Evolutionary conservation across 768 basidiomycete genomes (phyloP), one percentile per base, ranked within the genome.

Genomic region (Psilocybe cubensis): DNA sequence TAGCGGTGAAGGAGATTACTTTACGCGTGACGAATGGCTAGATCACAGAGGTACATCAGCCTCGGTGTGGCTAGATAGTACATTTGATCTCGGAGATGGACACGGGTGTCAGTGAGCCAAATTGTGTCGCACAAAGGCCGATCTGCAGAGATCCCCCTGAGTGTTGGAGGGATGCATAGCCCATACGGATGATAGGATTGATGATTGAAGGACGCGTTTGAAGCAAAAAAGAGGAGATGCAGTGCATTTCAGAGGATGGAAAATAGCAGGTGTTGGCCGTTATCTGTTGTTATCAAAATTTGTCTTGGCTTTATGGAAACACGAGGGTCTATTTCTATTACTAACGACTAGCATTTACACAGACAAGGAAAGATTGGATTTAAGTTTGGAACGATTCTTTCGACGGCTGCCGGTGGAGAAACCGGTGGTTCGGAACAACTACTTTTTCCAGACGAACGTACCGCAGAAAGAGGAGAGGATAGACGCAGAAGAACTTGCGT

Each of bases 381-480:
- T 70, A 27, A 87, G 85, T 63, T 78, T 91, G 74, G 83, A 80
- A 60, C 81, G 88, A 48, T 92, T 87, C 76, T 89, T 92, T 77
- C 80, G 76, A 62, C 81, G 85, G 48, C 68, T 92, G 64, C 60
- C 82, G 24, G 77, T 88, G 43, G 84, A 88, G 68, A 86, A 88
- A 68, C 85, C 89, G 7, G 85, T 92, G 47, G 70, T 79, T 56
- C 83, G 91, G 49, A 87, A 87, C 72, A 92, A 92, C 70, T 91
- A 87, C 70, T 74, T 74, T 58, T 61, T 77, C 38, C 76, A 79
- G 63, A 63, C 71, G 42, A 59, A 59, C 48, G 46, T 21, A 17
- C 24, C 33, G 25, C 56, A 56, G 12, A 67, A 66, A 18, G 58
- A 63, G 42, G 58, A 59, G 17, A 70, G 63, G 14, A 60, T 80